Evolutionary conservation across 345 rosid species (phyloP), one percentile per base, ranked within the genome.

Genomic region (Acer saccharum): DNA sequence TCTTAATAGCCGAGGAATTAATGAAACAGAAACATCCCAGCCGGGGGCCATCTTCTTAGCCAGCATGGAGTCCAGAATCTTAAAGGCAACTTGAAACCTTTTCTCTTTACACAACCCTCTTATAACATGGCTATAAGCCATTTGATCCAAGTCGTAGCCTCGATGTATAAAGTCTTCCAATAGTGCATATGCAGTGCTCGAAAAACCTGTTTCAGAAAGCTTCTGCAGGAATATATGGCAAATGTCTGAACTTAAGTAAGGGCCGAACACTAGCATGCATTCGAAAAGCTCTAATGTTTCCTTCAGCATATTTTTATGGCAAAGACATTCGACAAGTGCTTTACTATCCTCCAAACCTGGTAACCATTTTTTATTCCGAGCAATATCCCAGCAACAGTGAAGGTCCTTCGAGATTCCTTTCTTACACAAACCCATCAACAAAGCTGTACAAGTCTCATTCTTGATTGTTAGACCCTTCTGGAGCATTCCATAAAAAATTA

Each of bases 281-380:
- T 92, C 91, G 29, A 88, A 79, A 86, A 94, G 88, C 88, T 88
- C 85, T n/a, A 86, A 11, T 71, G 86, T 84, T 85, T 91, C 89
- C 84, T 79, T 82, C 79, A 89, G 82, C 89, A 89, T 75, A 73
- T 83, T 86, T 66, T 79, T 83, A 48, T 46, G 76, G 77, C 85
- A 68, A 44, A 94, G 88, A 84, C 86, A 83, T 77, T 81, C 85
- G 69, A 88, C 78, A 65, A 94, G 69, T 82, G 69, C 81, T 72
- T 79, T 78, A n/a, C 79, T 79, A 25, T 79, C 84, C 44, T 79
- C 82, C 69, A 88, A 76, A 64, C 72, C 54, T 8, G 90, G 92
- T 69, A 86, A 69, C 91, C 94, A 94, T 21, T 90, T 85, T 39
- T 64, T 76, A 32, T 78, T 84, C 65, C 55, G 65, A 68, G 88